Conservation (phyloP, 805 yeast genomes). For the Martiniozyma abietophila region DNA sequence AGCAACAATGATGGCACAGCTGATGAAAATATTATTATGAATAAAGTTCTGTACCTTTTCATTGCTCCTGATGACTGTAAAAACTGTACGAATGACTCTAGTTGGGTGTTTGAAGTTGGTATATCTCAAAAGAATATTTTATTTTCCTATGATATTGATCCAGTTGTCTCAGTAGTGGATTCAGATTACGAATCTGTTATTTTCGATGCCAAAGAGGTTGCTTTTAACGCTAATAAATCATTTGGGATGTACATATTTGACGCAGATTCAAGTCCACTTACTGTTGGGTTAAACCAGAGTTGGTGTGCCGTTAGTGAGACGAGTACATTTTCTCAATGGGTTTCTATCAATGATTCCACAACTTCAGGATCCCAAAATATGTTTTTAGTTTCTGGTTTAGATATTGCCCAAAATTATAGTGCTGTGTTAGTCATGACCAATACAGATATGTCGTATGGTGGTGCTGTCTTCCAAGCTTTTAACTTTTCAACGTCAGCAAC, state of each 20-base stretch:
- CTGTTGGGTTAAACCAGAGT: slow-evolving; percentile 38
- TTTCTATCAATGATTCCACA: slow-evolving; percentile 17
- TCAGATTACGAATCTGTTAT: slow-evolving; percentile 62
- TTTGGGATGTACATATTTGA: slow-evolving; percentile 41
- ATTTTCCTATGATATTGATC: slow-evolving; percentile 58
- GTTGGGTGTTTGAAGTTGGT: slow-evolving; percentile 61
- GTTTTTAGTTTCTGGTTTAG: slow-evolving; percentile 52
- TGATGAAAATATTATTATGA: slow-evolving; percentile 7
- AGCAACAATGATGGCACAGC: slow-evolving; percentile 11
- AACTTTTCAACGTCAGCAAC: slow-evolving; percentile 46
- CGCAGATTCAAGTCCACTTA: slow-evolving; percentile 27
- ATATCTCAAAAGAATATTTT: slow-evolving; percentile 53
- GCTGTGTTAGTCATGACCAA: slow-evolving; percentile 54
- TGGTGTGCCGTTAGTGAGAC: slow-evolving; percentile 63
- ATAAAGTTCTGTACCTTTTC: slow-evolving; percentile 13
- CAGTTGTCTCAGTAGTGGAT: slow-evolving; percentile 53
- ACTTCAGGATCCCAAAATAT: slow-evolving; percentile 29
- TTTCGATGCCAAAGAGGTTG: slow-evolving; percentile 41
- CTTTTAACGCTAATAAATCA: slow-evolving; percentile 3
- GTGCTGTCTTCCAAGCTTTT: slow-evolving; percentile 49
- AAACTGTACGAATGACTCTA: slow-evolving; percentile 12
- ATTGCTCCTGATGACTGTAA: slow-evolving; percentile 19
- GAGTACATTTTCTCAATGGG: neutral
- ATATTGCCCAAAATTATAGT: slow-evolving; percentile 49
- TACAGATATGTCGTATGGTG: slow-evolving; percentile 36